Evolutionary conservation across 2,329 filamentous ascomycete genomes (phyloP).

Genomic region (Penicillium nordicum): DNA sequence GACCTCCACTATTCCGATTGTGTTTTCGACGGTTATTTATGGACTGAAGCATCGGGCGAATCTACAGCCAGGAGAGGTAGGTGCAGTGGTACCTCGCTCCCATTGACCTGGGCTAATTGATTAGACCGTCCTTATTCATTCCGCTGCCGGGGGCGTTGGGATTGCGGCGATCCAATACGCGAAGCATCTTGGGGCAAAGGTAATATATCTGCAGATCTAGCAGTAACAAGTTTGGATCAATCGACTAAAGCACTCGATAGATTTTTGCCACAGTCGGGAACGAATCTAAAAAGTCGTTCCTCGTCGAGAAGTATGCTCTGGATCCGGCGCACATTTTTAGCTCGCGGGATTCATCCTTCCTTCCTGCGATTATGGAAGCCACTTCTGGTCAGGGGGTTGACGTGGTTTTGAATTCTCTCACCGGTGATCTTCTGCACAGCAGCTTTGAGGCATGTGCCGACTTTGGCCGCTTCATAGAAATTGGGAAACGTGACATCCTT

Average conservation of each 20-base stretch:
- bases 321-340: slow-evolving; percentile 21
- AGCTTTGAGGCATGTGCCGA: slow-evolving; percentile 23
- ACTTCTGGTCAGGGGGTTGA: neutral
- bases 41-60: neutral
- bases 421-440: slow-evolving; percentile 22
- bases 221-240: neutral
- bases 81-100: neutral
- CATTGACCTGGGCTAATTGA: neutral
- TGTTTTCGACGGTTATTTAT: neutral
- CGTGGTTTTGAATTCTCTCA: slow-evolving; percentile 21
- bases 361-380: neutral
- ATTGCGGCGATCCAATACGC: slow-evolving; percentile 17
- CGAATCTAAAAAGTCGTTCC: slow-evolving; percentile 14
- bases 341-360: slow-evolving; percentile 5
- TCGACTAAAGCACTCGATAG: neutral
- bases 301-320: slow-evolving; percentile 11
- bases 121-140: slow-evolving; percentile 19
- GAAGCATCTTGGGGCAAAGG: neutral
- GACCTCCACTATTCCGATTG: neutral
- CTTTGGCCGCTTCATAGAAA: slow-evolving; percentile 19
- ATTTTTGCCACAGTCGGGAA: slow-evolving; percentile 19
- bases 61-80: neutral
- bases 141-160: slow-evolving; percentile 14
- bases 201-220: neutral
- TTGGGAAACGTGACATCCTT: slow-evolving; percentile 14